Evolutionary conservation across 352 stramenopile genomes (phyloP), one percentile per base, ranked within the genome.

Genomic region (Phytophthora constricta): DNA sequence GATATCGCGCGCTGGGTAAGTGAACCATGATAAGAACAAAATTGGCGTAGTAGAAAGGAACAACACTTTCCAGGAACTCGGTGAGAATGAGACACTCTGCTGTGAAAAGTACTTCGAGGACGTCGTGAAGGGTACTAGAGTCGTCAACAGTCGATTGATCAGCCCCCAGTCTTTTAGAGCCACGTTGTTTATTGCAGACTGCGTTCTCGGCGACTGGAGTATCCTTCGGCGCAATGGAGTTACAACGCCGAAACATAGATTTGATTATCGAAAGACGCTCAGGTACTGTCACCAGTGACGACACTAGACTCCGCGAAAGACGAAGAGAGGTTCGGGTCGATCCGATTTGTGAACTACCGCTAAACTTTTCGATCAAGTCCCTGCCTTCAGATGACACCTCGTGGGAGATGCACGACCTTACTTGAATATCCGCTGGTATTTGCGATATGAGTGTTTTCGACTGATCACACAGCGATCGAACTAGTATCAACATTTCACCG

Each of bases 51-150:
- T 74, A 51, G 0, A 71, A 26, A 0, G 72, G 72, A n/a, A 76
- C 50, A 43, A 76, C 42, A 1, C 55, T 51, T 20, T 80, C 72
- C 19, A 63, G 26, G 49, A 74, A 76, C 52, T 80, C 72, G 8
- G 71, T 46, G 1, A 80, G 60, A 26, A 68, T 37, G 43, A 72
- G 26, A 50, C 70, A 80, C 42, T 80, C 63, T n/a, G 57, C 55
- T 14, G 65, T 55, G 52, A 70, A 80, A 2, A 65, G 37, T 1
- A 67, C 31, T 53, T 73, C 39, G 20, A 51, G 53, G 14, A n/a
- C 14, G 8, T 65, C 47, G 20, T 45, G 57, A 3, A 57, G 46
- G 13, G 20, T n/a, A 28, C 26, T 37, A 2, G 33, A 10, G 34
- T 16, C n/a, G n/a, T 42, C 34, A 13, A 42, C 9, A 19, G 14